Conservation (phyloP, 192 early-diverging fungal genomes). For the Linnemannia elongata region DNA sequence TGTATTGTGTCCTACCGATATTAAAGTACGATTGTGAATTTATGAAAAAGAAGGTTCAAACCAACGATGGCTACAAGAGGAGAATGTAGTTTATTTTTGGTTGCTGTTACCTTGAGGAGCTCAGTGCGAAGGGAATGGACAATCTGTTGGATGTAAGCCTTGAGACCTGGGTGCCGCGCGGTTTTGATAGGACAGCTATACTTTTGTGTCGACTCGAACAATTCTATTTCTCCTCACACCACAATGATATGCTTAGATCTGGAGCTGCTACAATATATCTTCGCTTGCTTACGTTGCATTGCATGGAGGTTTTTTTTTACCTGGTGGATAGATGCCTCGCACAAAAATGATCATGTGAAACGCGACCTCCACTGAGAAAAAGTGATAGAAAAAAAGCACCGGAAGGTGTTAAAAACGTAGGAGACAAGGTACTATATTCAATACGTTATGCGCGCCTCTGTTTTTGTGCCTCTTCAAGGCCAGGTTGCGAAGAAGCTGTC, state of each 20-base stretch:
- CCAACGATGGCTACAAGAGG: not conserved
- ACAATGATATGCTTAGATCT: not conserved
- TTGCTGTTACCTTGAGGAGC: constrained; percentile 19
- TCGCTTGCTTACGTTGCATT: too few relatives aligned
- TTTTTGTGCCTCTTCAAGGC: not conserved
- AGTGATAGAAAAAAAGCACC: not conserved
- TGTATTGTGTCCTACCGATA: constrained; percentile 27
- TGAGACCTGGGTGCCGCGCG: constrained; percentile 40
- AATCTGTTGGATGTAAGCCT: constrained; percentile 40
- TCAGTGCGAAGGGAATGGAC: constrained; percentile 24
- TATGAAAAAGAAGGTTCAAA: too few relatives aligned
- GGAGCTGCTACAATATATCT: too few relatives aligned
- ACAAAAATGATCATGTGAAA: constrained; percentile 48
- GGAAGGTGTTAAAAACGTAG: too few relatives aligned
- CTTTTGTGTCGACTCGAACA: constrained; percentile 53
- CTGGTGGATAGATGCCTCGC: constrained; percentile 52
- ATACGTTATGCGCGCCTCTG: not conserved
- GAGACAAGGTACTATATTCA: not conserved
- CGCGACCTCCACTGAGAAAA: constrained; percentile 44
- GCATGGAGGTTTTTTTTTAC: not conserved
- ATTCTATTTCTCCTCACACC: constrained; percentile 12
- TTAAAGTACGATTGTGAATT: too few relatives aligned
- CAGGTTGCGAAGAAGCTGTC: not conserved
- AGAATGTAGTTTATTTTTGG: not conserved
- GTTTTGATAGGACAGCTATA: constrained; percentile 47